Evolutionary conservation across 2,329 filamentous ascomycete species (phyloP).

Genomic region (Sphaerulina musiva): DNA sequence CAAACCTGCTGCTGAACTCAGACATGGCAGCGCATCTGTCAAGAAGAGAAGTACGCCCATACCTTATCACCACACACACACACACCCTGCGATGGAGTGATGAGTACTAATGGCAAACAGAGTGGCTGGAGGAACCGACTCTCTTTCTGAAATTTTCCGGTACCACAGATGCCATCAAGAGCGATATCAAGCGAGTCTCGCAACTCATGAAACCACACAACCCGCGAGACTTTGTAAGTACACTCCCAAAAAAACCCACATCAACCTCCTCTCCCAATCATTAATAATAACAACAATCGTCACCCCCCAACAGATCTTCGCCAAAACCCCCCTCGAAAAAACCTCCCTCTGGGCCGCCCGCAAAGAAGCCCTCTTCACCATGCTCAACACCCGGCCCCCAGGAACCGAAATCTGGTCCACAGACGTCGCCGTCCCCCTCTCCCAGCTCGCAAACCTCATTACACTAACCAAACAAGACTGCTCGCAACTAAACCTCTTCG

Average conservation of each 20-base stretch:
- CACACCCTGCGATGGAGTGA: background rate
- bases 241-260: too few species aligned
- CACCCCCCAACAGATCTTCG: constrained; percentile 9
- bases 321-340: constrained; percentile 19
- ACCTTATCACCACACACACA: background rate
- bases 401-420: constrained; percentile 56
- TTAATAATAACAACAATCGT: too few species aligned
- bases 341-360: constrained; percentile 52
- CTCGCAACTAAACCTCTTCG: constrained; percentile 77
- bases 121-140: constrained; percentile 70
- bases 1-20: too few species aligned
- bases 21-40: constrained; percentile 50
- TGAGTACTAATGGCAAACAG: background rate
- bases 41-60: constrained; percentile 49
- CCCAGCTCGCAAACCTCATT: constrained; percentile 56
- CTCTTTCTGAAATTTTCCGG: constrained; percentile 73
- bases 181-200: constrained; percentile 66
- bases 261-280: too few species aligned
- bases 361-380: constrained; percentile 56
- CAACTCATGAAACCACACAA: constrained; percentile 51
- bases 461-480: constrained; percentile 85
- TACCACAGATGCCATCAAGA: constrained; percentile 65
- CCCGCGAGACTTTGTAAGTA: constrained; percentile 10
- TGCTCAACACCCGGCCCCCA: constrained; percentile 50
- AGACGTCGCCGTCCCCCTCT: constrained; percentile 57